Base-by-base conservation (phyloP, 2,329 filamentous ascomycete genomes). In the Colletotrichum sp. region DNA sequence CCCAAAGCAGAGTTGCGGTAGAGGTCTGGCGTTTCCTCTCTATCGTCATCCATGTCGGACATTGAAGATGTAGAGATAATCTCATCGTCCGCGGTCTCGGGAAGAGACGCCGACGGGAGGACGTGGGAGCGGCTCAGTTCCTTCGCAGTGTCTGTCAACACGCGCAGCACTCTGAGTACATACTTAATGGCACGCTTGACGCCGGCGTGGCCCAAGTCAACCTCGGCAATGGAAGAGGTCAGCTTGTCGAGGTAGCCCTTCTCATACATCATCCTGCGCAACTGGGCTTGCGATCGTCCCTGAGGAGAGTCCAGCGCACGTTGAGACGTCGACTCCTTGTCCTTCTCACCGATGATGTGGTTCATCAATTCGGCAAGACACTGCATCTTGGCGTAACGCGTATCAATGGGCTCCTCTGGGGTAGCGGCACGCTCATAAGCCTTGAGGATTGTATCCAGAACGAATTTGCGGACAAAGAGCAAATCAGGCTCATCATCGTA, bases 261-360 rank as follows among this genome's bases (percentile, higher is more conserved):
- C 86, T 99, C 97, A 80, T 98, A 99, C 97, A 99, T 99, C 76
- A 98, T 92, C 79, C 96, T 95, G 38, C 95, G 94, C 79, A 99
- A 91, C 81, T 98, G 96, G 80, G 94, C 93, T 78, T 96, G 94
- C 9, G 96, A 96, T 58, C 89, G 87, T 28, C 84, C 82, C 60
- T 87, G 81, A 5, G 82, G 78, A 10, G 83, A 83, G 21, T 83
- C 82, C 16, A 80, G 73, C 34, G 80, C 78, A 76, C 83, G 81
- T 26, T 75, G 72, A 68, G 83, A 78, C 64, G 83, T 82, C 79
- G 89, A 81, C 18, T 91, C 89, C 80, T 91, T 94, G 16, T 95
- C 92, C 82, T 94, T 94, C 60, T 95, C 94, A 72, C 93, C 95
- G 78, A 98, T 92, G 91, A 99, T 97, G 75, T 95, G 93, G 79